Evolutionary conservation across 2,329 filamentous ascomycete genomes (phyloP), one percentile per base, ranked within the genome.

Genomic region (Phyllosticta capitalensis): DNA sequence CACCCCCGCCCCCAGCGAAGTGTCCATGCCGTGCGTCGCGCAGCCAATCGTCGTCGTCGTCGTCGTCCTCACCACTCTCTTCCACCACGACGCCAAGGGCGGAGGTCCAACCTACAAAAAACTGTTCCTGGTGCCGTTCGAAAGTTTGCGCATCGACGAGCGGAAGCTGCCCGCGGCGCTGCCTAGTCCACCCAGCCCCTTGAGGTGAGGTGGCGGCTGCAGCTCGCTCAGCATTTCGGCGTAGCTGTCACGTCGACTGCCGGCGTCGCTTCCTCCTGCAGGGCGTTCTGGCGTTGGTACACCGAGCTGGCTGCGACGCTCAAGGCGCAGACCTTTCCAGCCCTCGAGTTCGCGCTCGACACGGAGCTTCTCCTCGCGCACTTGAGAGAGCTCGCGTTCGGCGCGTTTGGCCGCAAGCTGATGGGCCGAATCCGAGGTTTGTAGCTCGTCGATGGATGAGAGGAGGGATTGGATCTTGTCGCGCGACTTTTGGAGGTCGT

Each of bases 381-480:
- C 92, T 72, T 96, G 90, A 6, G 90, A 83, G 17, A 96, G 81
- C 68, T 97, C 92, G 51, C 92, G 85, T 73, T 99, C 92, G 17
- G 90, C 90, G 51, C 92, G 86, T 60, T 92, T 88, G 24, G 89
- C 87, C 24, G 86, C 81, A 50, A 97, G 81, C 72, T 96, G 90
- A 53, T 86, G 87, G 10, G 85, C 80, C 21, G 89, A 91, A 73
- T 97, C 92, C 14, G 85, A 88, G 14, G 89, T 85, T 72, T 99
- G 92, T 33, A 99, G 83, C 71, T 97, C 92, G 70, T 97, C 92
- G 66, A 99, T 96, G 1, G 90, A 90, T 69, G 86, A 82, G 55
- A 99, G 86, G 5, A 97, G 85, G 70, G 91, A 90, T 64, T 94
- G 90, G 63, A 91, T 84, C 78, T 94, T 95, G 75, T 97, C 92